Evolutionary conservation across 805 yeast species (phyloP), one percentile per base, ranked within the genome.

Genomic region (Candida vartiovaarae): DNA sequence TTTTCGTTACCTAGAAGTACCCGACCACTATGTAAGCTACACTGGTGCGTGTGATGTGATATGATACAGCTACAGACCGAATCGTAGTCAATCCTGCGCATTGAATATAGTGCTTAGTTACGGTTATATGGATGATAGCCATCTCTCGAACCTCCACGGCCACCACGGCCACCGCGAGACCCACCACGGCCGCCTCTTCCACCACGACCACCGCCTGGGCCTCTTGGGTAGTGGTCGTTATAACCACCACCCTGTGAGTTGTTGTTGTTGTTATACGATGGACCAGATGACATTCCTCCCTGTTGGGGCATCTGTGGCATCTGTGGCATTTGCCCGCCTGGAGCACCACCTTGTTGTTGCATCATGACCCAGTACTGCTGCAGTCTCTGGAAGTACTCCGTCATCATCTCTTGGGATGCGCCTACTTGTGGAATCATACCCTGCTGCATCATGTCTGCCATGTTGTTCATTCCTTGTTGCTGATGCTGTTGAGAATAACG

Each of bases 341-440:
- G n/a, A 32, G 20, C 34, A 6, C 32, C 39, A 11, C 36, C 34
- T 38, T 56, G 62, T 55, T 78, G 61, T 55, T 79, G 83, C 59
- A 72, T 68, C 69, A 76, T 76, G 55, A 72, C 72, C 83, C 84
- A 80, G 50, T 75, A 76, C 51, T 72, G 76, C 57, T 75, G 79
- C 76, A 77, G 72, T 58, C 75, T 71, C 58, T 75, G 77, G 71
- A 80, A 76, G 56, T 80, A 80, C 47, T 78, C 83, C 41, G 58
- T 54, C 38, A 38, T 42, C 38, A 32, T 29, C 27, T 43, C 42
- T 15, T 33, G 36, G 6, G 49, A 41, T 15, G 31, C 41, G 39
- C 34, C 40, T 6, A 32, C 39, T 8, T 37, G 30, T 15, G 24
- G 20, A 20, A 36, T 23, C 3, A 10, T 26, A 27, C 27, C 51